Base-by-base conservation (phyloP, 441 rosid genomes). In the Erodium texanum region DNA sequence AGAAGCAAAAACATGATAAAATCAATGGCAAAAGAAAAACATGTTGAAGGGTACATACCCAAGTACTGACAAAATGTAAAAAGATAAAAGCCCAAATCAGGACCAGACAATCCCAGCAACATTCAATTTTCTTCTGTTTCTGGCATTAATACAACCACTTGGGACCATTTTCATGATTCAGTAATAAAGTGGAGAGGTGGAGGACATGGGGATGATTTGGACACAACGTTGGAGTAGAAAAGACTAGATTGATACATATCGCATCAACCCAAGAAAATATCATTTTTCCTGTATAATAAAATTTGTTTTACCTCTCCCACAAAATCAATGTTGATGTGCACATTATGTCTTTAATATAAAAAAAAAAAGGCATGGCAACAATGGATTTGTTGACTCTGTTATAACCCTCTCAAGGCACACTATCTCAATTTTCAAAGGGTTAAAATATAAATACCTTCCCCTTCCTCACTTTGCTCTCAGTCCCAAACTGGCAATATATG, bases 151-250 rank as follows among this genome's bases (percentile, higher is more conserved):
- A 48, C 18, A n/a, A 48, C 29, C 1, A 48, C 34, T 68, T 15
- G 77, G 77, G 80, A 65, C 75, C 77, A 5, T 43, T 43, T 43
- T 27, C 29, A 27, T 27, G 29, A 27, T 27, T 27, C 29, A 27
- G 29, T 27, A 27, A 27, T 27, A 27, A 27, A 27, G 29, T 27
- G 4, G 29, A 27, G 29, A 27, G 1, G 29, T 1, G 1, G 4
- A 27, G 29, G 29, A 27, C 29, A 27, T 27, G 29, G 29, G n/a
- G 58, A 36, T 62, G 68, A 66, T 27, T 62, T 65, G 24, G 61
- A 67, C 66, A 56, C 6, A 62, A 66, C 66, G 66, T 11, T 24
- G 50, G 56, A 63, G 12, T 36, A 36, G 43, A 36, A 36, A 36
- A 36, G 43, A 36, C 43, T 8, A 36, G 43, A 36, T 6, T 8